Percentiles rank a stretch among this genome's conserved stretches.
phyloP scores from a whole-genome alignment of 176 grass and related monocot species.

The Hsuehochloa calcarea region DNA sequence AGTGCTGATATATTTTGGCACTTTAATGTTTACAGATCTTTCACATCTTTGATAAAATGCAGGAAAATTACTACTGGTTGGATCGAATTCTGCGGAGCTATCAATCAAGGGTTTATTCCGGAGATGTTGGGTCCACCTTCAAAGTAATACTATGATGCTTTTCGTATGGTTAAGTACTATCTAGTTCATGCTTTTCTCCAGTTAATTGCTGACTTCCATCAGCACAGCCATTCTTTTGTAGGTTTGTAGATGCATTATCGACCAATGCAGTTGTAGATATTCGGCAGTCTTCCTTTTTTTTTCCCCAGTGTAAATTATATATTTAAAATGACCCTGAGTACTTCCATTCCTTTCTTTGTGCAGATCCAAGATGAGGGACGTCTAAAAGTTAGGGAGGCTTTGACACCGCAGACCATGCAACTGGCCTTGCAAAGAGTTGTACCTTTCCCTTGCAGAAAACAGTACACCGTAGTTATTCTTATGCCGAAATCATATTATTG shows the following conservation, averaged over 20 bases:
- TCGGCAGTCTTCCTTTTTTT: constrained; percentile 7
- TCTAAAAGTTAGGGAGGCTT: constrained; percentile 75
- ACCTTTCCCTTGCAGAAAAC: constrained; percentile 87
- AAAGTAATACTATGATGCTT: constrained; percentile 48
- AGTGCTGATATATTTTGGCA: constrained; percentile 14
- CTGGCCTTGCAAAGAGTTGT: constrained; percentile 78
- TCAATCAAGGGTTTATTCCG: constrained; percentile 91
- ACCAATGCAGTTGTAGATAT: constrained; percentile 27
- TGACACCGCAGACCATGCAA: constrained; percentile 56
- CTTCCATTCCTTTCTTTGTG: constrained; percentile 13
- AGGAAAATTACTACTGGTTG: constrained; percentile 99
- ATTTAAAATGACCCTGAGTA: constrained; percentile 9
- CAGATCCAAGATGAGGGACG: constrained; percentile 92
- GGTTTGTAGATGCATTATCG: not conserved
- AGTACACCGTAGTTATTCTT: constrained; percentile 93
- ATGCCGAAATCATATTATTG: constrained; percentile 80
- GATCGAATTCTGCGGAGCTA: constrained; percentile 93
- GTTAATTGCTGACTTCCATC: constrained; percentile 6
- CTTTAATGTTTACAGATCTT: constrained; percentile 12
- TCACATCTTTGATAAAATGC: constrained; percentile 28
- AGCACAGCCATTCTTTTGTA: constrained; percentile 7
- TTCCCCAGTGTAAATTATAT: not conserved
- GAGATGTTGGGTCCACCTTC: constrained; percentile 78
- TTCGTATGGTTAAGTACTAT: not conserved
- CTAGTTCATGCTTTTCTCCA: constrained; percentile 3